Evolutionary conservation across 371 early-diverging fungal genomes (phyloP).

Genomic region (Conidiobolus incongruus): DNA sequence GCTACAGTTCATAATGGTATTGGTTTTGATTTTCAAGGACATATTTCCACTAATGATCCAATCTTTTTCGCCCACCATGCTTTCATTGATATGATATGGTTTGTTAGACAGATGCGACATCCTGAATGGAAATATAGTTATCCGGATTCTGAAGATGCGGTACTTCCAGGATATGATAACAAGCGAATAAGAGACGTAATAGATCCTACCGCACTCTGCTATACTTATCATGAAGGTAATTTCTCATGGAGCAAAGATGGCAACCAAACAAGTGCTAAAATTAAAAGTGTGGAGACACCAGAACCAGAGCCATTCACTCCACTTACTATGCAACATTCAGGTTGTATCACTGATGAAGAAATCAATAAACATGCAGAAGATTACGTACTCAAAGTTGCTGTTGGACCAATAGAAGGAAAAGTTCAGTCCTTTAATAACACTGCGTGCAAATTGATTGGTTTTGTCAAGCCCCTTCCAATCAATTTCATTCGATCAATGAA

Average conservation of each 20-base stretch:
- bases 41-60: slow-evolving; percentile 2
- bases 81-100: slow-evolving; percentile 6
- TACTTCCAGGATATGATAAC: not conserved
- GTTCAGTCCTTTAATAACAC: too few relatives aligned
- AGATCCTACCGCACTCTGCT: not conserved
- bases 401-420: too few relatives aligned
- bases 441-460: too few relatives aligned
- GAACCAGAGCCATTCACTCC: too few relatives aligned
- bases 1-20: slow-evolving; percentile 1
- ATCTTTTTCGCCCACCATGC: slow-evolving; percentile 6
- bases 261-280: too few relatives aligned
- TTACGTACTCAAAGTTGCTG: too few relatives aligned
- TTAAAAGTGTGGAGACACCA: too few relatives aligned
- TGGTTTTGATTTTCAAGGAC: slow-evolving; percentile 2
- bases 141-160: not conserved
- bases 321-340: too few relatives aligned
- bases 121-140: not conserved
- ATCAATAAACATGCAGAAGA: too few relatives aligned
- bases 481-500: too few relatives aligned
- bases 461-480: too few relatives aligned
- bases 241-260: slow-evolving; percentile 1
- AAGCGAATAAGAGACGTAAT: not conserved
- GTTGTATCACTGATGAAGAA: too few relatives aligned
- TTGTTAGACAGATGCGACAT: slow-evolving; percentile 11
- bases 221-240: not conserved